phyloP scores from a whole-genome alignment of 176 grass and related monocot species.

The Canna indica region DNA sequence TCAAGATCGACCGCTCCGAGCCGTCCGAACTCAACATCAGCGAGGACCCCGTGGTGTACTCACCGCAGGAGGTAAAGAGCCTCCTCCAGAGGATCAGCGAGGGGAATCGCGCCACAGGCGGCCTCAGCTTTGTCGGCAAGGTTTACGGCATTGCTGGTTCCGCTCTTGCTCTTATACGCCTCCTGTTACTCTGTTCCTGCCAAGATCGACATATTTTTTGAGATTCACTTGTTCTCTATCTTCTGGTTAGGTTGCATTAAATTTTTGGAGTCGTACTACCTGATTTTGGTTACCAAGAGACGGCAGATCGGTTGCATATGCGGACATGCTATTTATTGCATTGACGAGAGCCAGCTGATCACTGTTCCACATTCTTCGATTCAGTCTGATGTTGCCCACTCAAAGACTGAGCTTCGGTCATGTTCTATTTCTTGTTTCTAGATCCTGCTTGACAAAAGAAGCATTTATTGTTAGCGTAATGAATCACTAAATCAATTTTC shows the following conservation, averaged over 20 bases:
- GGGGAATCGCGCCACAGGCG: slow-evolving; percentile 77
- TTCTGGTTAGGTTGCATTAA: slow-evolving; percentile 63
- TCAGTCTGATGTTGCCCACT: slow-evolving; percentile 75
- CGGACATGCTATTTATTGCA: slow-evolving; percentile 81
- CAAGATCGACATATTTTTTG: neutral
- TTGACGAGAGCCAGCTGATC: slow-evolving; percentile 83
- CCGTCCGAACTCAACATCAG: slow-evolving; percentile 72
- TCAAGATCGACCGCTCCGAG: slow-evolving; percentile 95
- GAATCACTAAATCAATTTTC: too few relatives aligned
- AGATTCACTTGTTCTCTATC: neutral
- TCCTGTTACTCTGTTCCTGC: slow-evolving; percentile 8
- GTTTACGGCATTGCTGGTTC: slow-evolving; percentile 86
- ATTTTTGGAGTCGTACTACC: slow-evolving; percentile 90
- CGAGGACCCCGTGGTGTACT: slow-evolving; percentile 90
- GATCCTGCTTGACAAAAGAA: neutral
- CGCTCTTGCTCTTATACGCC: neutral
- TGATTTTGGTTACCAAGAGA: slow-evolving; percentile 87
- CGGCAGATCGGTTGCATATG: slow-evolving; percentile 81
- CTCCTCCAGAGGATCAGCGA: slow-evolving; percentile 81
- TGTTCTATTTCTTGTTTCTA: slow-evolving; percentile 6
- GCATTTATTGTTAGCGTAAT: too few relatives aligned
- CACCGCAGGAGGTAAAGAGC: slow-evolving; percentile 74
- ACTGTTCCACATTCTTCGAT: slow-evolving; percentile 71
- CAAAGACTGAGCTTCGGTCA: slow-evolving; percentile 85
- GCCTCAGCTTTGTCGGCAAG: slow-evolving; percentile 70